These are phyloP conservation scores for Clavaria fumosa DNA, from an alignment of 768 basidiomycete species.

Conservation along the genomic window DNA sequence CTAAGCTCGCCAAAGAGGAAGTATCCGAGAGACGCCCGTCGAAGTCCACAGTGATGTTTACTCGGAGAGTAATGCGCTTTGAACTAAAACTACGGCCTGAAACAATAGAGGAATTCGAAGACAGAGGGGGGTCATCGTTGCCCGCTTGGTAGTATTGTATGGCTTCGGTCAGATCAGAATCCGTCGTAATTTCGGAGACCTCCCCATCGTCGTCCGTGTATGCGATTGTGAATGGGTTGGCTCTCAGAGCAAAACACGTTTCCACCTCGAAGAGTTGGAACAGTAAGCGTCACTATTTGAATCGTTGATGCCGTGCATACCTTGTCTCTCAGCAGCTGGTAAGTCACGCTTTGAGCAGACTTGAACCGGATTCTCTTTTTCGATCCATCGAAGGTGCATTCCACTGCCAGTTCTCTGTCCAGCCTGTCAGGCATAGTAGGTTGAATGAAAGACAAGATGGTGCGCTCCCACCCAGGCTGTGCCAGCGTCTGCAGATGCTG, in stretches of 20 bases:
- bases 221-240: slow-evolving; percentile 52
- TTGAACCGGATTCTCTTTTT: slow-evolving; percentile 67
- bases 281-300: slow-evolving; percentile 6
- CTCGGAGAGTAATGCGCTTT: slow-evolving; percentile 59
- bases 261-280: slow-evolving; percentile 42
- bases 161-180: slow-evolving; percentile 70
- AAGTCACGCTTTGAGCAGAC: slow-evolving; percentile 67
- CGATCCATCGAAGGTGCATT: slow-evolving; percentile 64
- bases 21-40: slow-evolving; percentile 89
- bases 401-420: slow-evolving; percentile 68
- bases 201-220: slow-evolving; percentile 89
- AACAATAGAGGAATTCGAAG: slow-evolving; percentile 59
- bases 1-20: slow-evolving; percentile 62
- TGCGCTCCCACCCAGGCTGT: no score
- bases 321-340: slow-evolving; percentile 54
- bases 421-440: slow-evolving; percentile 29
- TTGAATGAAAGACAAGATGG: no score
- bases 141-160: slow-evolving; percentile 76
- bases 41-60: slow-evolving; percentile 72
- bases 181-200: slow-evolving; percentile 47
- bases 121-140: slow-evolving; percentile 51
- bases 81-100: slow-evolving; percentile 54
- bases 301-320: no score
- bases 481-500: no score
- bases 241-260: slow-evolving; percentile 64